A percentile compares a stretch with the other conserved stretches of the same genome.
Conservation (phyloP, 805 yeast genomes). For the Sungouiella thailandica region DNA sequence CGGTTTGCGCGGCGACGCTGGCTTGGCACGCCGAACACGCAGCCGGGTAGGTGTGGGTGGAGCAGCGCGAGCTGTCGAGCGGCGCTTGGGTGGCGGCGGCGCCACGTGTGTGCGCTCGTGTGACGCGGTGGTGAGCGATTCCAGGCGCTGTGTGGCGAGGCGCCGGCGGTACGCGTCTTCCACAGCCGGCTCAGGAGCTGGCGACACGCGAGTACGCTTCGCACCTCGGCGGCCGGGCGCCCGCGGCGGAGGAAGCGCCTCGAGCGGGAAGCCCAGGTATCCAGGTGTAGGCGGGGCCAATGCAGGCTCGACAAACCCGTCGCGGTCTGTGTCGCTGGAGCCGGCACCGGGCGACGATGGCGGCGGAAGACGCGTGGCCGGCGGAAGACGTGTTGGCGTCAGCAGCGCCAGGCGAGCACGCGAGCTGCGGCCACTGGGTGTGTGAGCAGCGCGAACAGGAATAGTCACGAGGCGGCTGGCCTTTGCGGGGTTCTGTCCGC, state of each 20-base stretch:
- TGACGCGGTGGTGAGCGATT: constrained; percentile 9
- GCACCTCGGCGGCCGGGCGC: constrained; percentile 44
- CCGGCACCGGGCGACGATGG: not conserved
- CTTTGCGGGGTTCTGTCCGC: not conserved
- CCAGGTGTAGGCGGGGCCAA: constrained; percentile 50
- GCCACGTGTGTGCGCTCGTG: constrained; percentile 7
- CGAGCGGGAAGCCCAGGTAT: constrained; percentile 71
- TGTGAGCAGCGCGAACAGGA: too few relatives aligned
- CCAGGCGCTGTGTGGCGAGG: constrained; percentile 13
- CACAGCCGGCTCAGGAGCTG: constrained; percentile 8
- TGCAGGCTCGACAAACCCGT: constrained; percentile 56
- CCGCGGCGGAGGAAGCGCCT: constrained; percentile 60
- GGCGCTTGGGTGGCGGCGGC: constrained; percentile 10
- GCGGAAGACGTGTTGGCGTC: too few relatives aligned
- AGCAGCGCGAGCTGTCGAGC: constrained; percentile 2
- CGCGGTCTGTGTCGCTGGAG: too few relatives aligned
- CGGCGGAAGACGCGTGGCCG: not conserved
- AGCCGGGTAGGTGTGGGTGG: constrained; percentile 1
- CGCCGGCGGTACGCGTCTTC: constrained; percentile 10
- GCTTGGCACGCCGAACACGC: constrained; percentile 17
- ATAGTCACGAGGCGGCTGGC: too few relatives aligned
- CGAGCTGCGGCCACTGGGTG: too few relatives aligned
- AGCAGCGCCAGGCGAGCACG: too few relatives aligned
- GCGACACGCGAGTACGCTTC: constrained; percentile 12
- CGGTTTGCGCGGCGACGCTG: constrained; percentile 30